Percentiles rank a stretch among this genome's conserved stretches.
These are phyloP conservation scores for Pseudocercospora eumusae DNA, from an alignment of 2,329 filamentous ascomycete genomes.

Conservation along the genomic window DNA sequence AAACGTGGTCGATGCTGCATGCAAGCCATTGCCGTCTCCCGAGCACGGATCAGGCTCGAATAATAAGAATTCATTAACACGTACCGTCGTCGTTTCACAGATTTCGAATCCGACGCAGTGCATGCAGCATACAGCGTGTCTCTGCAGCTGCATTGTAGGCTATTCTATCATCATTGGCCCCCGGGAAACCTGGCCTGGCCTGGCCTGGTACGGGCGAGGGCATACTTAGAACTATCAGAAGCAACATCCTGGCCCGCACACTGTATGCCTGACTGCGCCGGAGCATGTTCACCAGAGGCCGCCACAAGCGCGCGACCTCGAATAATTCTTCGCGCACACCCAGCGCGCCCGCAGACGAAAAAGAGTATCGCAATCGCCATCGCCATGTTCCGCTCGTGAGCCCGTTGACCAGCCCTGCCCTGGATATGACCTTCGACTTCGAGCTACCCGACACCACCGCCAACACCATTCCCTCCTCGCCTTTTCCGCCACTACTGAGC, in stretches of 20 bases:
- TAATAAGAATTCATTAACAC: too few species aligned
- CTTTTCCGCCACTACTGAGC: slow-evolving; percentile 19
- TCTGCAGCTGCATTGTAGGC: too few species aligned
- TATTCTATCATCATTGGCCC: slow-evolving; percentile 1
- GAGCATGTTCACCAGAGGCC: slow-evolving; percentile 17
- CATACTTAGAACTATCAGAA: too few species aligned
- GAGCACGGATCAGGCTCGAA: slow-evolving; percentile 9
- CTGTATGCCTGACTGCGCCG: slow-evolving; percentile 10
- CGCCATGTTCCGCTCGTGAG: slow-evolving; percentile 30
- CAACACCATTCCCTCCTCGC: slow-evolving; percentile 16
- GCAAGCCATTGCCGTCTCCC: slow-evolving; percentile 6
- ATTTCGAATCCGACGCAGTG: background rate
- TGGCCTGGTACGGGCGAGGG: too few species aligned
- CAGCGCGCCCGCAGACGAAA: slow-evolving; percentile 8
- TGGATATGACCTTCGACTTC: slow-evolving; percentile 36
- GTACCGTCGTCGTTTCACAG: too few species aligned
- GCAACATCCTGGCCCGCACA: slow-evolving; percentile 8
- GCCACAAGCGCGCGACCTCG: slow-evolving; percentile 12
- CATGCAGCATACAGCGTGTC: too few species aligned
- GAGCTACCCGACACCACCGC: slow-evolving; percentile 26
- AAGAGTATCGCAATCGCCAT: slow-evolving; percentile 6
- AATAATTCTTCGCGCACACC: slow-evolving; percentile 7
- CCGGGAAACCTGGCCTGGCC: background rate
- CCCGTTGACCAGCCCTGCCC: slow-evolving; percentile 24
- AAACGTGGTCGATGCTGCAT: slow-evolving; percentile 8